Conservation (phyloP, 2,329 filamentous ascomycete genomes). For the Colletotrichum plurivorum region DNA sequence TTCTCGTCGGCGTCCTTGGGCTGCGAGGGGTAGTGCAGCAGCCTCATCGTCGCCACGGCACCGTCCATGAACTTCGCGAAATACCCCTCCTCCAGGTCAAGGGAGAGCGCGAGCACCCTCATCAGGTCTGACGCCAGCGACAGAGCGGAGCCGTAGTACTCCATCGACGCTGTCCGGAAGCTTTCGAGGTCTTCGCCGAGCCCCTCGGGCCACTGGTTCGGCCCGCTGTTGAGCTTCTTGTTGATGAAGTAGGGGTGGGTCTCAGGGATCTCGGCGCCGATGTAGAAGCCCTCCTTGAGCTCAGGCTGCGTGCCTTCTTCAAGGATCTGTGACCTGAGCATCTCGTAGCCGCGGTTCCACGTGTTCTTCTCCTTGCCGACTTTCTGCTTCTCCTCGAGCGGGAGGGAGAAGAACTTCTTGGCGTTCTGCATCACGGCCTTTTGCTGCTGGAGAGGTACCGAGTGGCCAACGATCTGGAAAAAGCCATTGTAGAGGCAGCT, state of each 20-base stretch:
- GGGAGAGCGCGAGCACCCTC: slow-evolving; percentile 56
- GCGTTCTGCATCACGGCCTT: slow-evolving; percentile 56
- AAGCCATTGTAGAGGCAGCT: slow-evolving; percentile 65
- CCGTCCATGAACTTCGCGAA: slow-evolving; percentile 61
- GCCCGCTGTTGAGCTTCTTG: slow-evolving; percentile 55
- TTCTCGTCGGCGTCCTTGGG: slow-evolving; percentile 50
- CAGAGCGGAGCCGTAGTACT: slow-evolving; percentile 57
- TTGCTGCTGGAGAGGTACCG: slow-evolving; percentile 57
- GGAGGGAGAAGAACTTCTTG: slow-evolving; percentile 60
- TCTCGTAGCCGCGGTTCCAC: slow-evolving; percentile 65
- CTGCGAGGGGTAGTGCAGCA: slow-evolving; percentile 65
- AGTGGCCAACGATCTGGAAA: slow-evolving; percentile 66
- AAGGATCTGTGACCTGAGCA: slow-evolving; percentile 60
- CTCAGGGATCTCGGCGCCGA: slow-evolving; percentile 57
- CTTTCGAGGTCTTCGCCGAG: slow-evolving; percentile 46
- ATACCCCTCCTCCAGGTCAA: slow-evolving; percentile 56
- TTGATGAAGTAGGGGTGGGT: slow-evolving; percentile 58
- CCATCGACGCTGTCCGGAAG: slow-evolving; percentile 56
- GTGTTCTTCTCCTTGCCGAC: slow-evolving; percentile 54
- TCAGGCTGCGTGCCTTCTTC: slow-evolving; percentile 61
- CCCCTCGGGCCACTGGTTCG: slow-evolving; percentile 59
- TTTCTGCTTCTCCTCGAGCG: slow-evolving; percentile 59
- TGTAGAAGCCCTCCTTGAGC: slow-evolving; percentile 61
- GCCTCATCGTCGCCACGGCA: slow-evolving; percentile 58
- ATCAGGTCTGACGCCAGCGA: slow-evolving; percentile 57